Conservation (phyloP, 805 yeast species). For the Nakazawaea holstii region DNA sequence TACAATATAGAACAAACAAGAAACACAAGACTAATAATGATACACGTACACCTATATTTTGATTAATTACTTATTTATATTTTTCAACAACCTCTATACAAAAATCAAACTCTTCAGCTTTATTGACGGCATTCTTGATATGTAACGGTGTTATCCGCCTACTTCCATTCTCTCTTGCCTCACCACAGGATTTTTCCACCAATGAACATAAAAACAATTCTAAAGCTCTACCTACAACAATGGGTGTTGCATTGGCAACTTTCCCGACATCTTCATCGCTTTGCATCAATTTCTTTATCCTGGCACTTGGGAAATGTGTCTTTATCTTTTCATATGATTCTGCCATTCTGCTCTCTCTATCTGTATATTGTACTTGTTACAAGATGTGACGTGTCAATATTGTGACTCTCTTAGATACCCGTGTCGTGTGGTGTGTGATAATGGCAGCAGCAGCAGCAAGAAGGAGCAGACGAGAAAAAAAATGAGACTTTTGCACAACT, state of each 20-base stretch:
- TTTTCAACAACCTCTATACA: constrained; percentile 69
- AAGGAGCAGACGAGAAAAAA: background rate
- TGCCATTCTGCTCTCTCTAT: constrained; percentile 13
- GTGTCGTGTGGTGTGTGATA: background rate
- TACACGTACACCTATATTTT: background rate
- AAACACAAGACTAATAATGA: background rate
- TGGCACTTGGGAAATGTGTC: constrained; percentile 87
- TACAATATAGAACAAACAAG: no score
- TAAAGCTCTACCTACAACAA: constrained; percentile 93
- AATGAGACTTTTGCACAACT: constrained; percentile 1
- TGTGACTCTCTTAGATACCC: background rate
- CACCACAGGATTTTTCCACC: constrained; percentile 76
- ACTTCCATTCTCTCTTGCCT: constrained; percentile 69
- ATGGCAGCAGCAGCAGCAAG: background rate
- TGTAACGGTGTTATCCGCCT: constrained; percentile 81
- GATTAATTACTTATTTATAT: constrained; percentile 27
- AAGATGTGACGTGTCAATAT: background rate
- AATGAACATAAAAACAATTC: constrained; percentile 88
- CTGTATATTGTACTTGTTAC: no score
- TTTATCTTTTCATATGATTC: constrained; percentile 46
- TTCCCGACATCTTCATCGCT: constrained; percentile 98
- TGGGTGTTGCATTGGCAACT: constrained; percentile 98
- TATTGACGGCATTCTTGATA: constrained; percentile 75
- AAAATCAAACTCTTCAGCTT: constrained; percentile 90
- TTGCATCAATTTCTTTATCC: constrained; percentile 95